These are phyloP conservation scores for Albatrellus ellisii DNA, from an alignment of 768 basidiomycete species.

Conservation along the genomic window DNA sequence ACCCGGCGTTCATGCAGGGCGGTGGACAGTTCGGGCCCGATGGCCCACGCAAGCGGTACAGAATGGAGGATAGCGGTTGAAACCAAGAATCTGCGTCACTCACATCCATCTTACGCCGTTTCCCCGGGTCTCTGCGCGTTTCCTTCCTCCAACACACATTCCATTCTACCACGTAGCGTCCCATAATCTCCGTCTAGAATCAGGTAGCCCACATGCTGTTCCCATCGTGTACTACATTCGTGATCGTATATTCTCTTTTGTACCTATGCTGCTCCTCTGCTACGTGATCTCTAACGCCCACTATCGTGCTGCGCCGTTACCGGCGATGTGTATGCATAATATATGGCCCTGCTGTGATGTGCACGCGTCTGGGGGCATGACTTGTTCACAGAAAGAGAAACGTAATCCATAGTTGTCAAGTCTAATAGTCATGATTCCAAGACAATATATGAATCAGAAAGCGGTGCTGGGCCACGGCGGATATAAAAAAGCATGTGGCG, in stretches of 20 bases:
- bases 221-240: neutral
- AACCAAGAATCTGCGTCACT: neutral
- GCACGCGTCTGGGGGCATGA: too few species aligned
- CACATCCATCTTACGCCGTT: neutral
- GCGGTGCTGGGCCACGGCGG: neutral
- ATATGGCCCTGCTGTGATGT: too few species aligned
- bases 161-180: too few species aligned
- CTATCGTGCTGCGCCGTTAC: too few species aligned
- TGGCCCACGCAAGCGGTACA: conserved; percentile 41
- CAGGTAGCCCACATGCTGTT: too few species aligned
- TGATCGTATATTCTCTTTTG: neutral
- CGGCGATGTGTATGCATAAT: too few species aligned
- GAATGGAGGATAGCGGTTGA: conserved; percentile 35
- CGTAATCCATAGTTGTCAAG: too few species aligned
- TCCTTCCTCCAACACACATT: neutral
- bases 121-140: neutral
- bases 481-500: neutral
- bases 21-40: conserved; percentile 22
- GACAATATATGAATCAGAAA: neutral
- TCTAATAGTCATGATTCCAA: too few species aligned
- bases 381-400: too few species aligned
- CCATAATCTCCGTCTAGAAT: too few species aligned
- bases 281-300: too few species aligned
- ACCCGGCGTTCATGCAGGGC: conserved; percentile 56
- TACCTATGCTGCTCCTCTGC: too few species aligned